These are phyloP conservation scores for Termitomyces sp. DNA, from an alignment of 768 basidiomycete genomes.

Conservation along the genomic window DNA sequence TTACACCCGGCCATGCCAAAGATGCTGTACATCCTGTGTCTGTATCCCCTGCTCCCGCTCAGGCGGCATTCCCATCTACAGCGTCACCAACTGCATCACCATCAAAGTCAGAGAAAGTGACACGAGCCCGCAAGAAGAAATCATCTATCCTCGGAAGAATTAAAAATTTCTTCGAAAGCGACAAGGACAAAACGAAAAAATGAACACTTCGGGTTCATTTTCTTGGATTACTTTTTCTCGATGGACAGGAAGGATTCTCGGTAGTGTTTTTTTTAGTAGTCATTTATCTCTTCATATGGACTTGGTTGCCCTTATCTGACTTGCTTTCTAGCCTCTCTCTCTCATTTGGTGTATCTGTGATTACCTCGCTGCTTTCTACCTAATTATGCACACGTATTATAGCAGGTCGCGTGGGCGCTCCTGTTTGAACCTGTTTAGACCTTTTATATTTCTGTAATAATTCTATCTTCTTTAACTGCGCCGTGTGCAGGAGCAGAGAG, in stretches of 20 bases:
- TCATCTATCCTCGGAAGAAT: conserved; percentile 51
- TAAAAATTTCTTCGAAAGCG: conserved; percentile 46
- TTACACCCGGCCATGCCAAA: background rate
- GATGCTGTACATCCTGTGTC: background rate
- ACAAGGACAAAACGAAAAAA: conserved; percentile 41
- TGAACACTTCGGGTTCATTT: background rate
- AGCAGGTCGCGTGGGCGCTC: background rate
- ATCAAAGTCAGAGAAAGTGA: conserved; percentile 33
- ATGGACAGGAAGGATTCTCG: background rate
- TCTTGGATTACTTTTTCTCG: background rate
- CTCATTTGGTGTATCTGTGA: background rate
- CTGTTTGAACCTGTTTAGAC: background rate
- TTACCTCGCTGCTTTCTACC: background rate
- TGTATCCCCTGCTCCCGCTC: conserved; percentile 10
- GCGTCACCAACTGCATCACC: conserved; percentile 20
- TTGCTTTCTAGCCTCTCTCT: background rate
- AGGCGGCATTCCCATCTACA: conserved; percentile 25
- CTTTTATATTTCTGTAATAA: background rate
- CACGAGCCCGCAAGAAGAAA: conserved; percentile 45
- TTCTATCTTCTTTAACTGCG: background rate
- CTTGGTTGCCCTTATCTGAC: background rate
- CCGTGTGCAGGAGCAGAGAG: no score
- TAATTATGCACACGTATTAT: background rate
- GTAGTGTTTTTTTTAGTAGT: background rate
- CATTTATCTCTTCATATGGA: background rate